Base-by-base conservation (phyloP, 768 basidiomycete species). In the Lyophyllum shimeji region DNA sequence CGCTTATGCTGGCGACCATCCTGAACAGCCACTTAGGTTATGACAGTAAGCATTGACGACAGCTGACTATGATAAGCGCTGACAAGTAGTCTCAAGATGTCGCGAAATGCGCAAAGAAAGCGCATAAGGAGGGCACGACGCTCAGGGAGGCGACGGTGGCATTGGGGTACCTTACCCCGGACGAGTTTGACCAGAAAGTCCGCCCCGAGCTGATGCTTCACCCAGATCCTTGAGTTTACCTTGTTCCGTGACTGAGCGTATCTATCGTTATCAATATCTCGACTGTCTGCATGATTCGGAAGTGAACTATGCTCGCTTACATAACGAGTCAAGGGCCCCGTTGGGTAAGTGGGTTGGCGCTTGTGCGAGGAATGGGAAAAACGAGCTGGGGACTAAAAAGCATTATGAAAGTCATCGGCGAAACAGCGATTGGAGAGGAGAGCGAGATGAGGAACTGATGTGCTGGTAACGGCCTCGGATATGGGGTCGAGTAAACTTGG, bases 71-170 rank as follows among this genome's bases (percentile, higher is more conserved):
- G 44, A 52, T 59, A 52, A 42, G 59, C 63, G 46, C 59, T 67
- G 17, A 56, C 58, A 39, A 15, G 42, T 58, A 40, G 42, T 67
- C 23, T 12, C 45, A 43, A 98, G 95, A 97, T 74, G 97, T 98
- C 48, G 97, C 97, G 48, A 95, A 92, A 75, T 93, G 91, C 67
- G 97, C 97, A 25, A 99, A 99, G 83, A 98, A 98, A 73, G 97
- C 97, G n/a, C 97, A 98, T 81, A 93, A 90, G 71, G 95, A 99
- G 74, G 97, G 97, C 24, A 91, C 87, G 47, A 98, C 97, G 57
- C 69, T 98, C 71, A 98, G 96, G 79, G 90, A 94, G 74, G 94
- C 97, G 40, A 94, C 95, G 11, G 87, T 98, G 45, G 72, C 85
- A 18, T 82, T 98, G 33, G 93, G 93, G 47, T 87, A 91, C 72